Evolutionary conservation across 345 rosid species (phyloP).

Genomic region (Excoecaria agallocha): DNA sequence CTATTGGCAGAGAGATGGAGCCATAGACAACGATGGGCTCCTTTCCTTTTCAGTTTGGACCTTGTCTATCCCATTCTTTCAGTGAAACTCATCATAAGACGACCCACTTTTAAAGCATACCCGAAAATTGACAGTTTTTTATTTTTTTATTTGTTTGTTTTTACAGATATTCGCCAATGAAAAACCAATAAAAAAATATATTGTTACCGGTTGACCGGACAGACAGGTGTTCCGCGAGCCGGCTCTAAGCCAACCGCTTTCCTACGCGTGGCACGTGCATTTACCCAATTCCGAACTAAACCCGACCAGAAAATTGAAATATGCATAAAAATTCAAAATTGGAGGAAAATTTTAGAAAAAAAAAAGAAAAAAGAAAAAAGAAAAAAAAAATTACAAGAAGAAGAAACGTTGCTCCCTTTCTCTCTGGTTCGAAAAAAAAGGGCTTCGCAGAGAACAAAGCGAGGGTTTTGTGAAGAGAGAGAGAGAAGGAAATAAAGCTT

Average conservation of each 20-base stretch:
- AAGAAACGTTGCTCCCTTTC: constrained; percentile 25
- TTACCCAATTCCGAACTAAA: constrained; percentile 19
- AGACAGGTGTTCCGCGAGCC: not conserved
- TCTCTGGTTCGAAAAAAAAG: constrained; percentile 28
- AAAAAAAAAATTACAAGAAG: constrained; percentile 17
- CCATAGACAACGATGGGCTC: constrained; percentile 21
- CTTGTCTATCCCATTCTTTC: constrained; percentile 23
- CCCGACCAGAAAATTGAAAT: constrained; percentile 30
- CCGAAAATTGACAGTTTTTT: constrained; percentile 27
- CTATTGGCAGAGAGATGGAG: not conserved
- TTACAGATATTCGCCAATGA: not conserved
- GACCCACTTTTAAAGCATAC: constrained; percentile 21
- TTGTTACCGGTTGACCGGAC: constrained; percentile 22
- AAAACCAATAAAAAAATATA: not conserved
- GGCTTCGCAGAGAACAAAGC: constrained; percentile 19
- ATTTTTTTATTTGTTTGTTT: not conserved
- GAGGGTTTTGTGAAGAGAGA: constrained; percentile 28
- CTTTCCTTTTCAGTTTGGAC: constrained; percentile 25
- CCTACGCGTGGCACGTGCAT: constrained; percentile 35
- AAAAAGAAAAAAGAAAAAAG: constrained; percentile 4
- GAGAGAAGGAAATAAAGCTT: not conserved
- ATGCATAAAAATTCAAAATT: not conserved
- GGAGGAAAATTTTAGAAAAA: not conserved
- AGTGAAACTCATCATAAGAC: constrained; percentile 14
- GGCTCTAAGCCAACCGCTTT: constrained; percentile 11